Evolutionary conservation across 495 filamentous ascomycete genomes (phyloP).

Genomic region (Xylaria intraflava): DNA sequence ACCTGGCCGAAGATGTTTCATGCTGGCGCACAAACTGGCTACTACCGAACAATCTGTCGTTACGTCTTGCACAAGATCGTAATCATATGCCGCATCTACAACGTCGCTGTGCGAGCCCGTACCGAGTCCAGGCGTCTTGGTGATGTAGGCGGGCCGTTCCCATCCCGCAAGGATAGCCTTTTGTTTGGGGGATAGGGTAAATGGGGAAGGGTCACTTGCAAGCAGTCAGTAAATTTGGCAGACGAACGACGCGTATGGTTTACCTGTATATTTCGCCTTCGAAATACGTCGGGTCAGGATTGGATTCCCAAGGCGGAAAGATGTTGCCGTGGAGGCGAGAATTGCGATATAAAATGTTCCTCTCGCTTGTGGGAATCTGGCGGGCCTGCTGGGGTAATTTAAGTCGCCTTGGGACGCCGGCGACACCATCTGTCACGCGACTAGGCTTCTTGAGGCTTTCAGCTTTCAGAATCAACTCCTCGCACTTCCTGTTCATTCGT

Average conservation of each 20-base stretch:
- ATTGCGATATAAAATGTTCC: conserved; percentile 68
- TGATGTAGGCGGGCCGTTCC: conserved; percentile 63
- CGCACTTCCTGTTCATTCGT: conserved; percentile 56
- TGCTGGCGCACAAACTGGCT: conserved; percentile 82
- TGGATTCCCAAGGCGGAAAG: conserved; percentile 73
- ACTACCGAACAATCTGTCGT: conserved; percentile 96
- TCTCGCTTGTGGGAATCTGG: conserved; percentile 60
- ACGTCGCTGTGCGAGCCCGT: conserved; percentile 21
- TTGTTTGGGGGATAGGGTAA: conserved; percentile 66
- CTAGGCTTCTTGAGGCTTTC: conserved; percentile 60
- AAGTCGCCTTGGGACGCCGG: conserved; percentile 22
- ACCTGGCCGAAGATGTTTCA: conserved; percentile 34
- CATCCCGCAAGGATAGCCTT: conserved; percentile 67
- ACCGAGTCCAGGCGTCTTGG: conserved; percentile 2
- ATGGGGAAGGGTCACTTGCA: conserved; percentile 53
- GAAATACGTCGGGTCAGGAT: conserved; percentile 39
- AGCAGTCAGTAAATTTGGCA: conserved; percentile 5
- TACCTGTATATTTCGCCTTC: conserved; percentile 19
- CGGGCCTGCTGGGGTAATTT: conserved; percentile 52
- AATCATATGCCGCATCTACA: conserved; percentile 49
- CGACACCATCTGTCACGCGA: conserved; percentile 17
- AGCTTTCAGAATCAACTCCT: conserved; percentile 57
- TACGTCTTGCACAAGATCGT: conserved; percentile 88
- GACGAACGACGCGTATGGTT: neutral
- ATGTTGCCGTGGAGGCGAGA: conserved; percentile 72